Base-by-base conservation (phyloP, 2,329 filamentous ascomycete genomes). In the Xylaria sp. region DNA sequence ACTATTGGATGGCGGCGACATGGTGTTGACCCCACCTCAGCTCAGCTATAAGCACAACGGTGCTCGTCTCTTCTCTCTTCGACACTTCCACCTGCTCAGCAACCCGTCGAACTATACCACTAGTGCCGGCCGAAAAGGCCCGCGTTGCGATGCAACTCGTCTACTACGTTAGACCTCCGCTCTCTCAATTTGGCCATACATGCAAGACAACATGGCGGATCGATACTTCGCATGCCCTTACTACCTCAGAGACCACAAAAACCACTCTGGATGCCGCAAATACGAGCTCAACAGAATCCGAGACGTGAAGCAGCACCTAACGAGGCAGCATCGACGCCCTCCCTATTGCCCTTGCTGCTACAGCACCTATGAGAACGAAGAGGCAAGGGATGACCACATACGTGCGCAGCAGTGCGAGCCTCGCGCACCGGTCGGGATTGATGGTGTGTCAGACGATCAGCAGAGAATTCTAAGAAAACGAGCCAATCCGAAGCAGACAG, bases 261-360 rank as follows among this genome's bases (percentile, higher is more conserved):
- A 30, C 21, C 36, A 57, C 12, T 5, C 19, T 17, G 7, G 36
- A 11, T 57, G 54, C 39, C 36, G 36, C 54, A 57, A 45, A 30
- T 57, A 57, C 34, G 19, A 42, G 11, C 24, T 57, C 11, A 57
- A 14, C 6, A 57, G 54, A 19, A 57, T 57, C 36, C 54, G 54
- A 45, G 54, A 57, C 9, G 54, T 57, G 34, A 42, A 57, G n/a
- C 54, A 57, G 34, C 54, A 57, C 34, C 19, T 57, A 24, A 24
- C 4, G 19, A 21, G 54, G 6, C 7, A 12, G 4, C 54, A 57
- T 19, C 32, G 32, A 12, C 32, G 32, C 4, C 54, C 8, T 12
- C 54, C 21, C 3, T 45, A 42, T 7, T 57, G 54, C 11, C 34
- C 34, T 27, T 6, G n/a, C 17, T 57, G 54, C 21, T 42, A 42